A percentile compares a stretch with the other conserved stretches of the same genome.
Evolutionary conservation across 2,329 filamentous ascomycete genomes (phyloP).

Genomic region (Colletotrichum sp.): DNA sequence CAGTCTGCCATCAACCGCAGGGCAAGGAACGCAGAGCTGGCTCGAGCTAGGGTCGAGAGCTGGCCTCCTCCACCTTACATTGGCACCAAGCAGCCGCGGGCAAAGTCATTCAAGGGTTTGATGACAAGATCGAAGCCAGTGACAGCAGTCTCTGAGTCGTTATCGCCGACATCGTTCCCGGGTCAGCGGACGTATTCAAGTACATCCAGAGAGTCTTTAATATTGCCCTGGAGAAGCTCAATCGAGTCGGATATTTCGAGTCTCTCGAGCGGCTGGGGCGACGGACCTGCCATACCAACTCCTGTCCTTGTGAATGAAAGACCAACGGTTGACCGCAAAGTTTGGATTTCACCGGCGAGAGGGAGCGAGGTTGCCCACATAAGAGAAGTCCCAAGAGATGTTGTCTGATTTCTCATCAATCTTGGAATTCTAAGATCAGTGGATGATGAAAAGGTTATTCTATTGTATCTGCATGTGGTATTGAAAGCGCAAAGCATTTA

Average conservation of each 20-base stretch:
- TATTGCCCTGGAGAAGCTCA: background rate
- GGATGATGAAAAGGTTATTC: too few species aligned
- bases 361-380: background rate
- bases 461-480: too few species aligned
- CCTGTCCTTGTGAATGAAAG: background rate
- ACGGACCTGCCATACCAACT: background rate
- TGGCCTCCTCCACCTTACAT: background rate
- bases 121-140: background rate
- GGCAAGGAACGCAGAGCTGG: background rate
- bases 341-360: background rate
- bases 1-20: background rate
- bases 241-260: background rate
- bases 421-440: background rate
- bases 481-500: too few species aligned
- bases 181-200: background rate
- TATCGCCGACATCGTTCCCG: background rate
- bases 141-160: rapidly evolving
- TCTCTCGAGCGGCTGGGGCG: background rate
- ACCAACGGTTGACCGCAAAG: background rate
- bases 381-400: background rate
- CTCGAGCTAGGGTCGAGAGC: background rate
- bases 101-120: background rate
- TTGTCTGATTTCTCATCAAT: background rate
- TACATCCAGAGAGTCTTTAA: background rate
- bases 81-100: background rate